Base-by-base conservation (phyloP, 1,284 basidiomycete species). In the Melampsora larici-populina region DNA sequence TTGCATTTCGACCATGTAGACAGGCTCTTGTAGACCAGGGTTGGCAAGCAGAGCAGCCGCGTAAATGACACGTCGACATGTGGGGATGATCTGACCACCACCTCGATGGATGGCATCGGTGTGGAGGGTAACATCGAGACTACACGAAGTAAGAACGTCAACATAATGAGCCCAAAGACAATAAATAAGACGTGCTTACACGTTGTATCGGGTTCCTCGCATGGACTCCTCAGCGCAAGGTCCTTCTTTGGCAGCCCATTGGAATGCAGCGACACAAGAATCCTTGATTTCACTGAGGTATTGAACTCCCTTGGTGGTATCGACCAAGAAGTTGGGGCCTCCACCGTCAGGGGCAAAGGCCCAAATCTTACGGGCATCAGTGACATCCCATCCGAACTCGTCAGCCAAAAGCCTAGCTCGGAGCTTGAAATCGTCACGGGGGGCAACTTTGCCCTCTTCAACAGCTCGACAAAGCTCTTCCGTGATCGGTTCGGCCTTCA, bases 91-190 rank as follows among this genome's bases (percentile, higher is more conserved):
- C 86, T 99, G 96, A 85, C 96, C 96, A 88, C 95, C 95, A 86
- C 97, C 97, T 88, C 97, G 93, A 87, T 99, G 97, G 84, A 99
- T 99, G 81, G 97, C 95, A 88, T 99, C 97, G 84, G 96, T 89
- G 86, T 98, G 96, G 79, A 99, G 89, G 26, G 74, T 77, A 13
- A 77, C 74, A 77, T 77, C 74, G 66, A 77, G 74, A 40, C 74
- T 77, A 26, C 0, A 48, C 46, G 48, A 24, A 36, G 46, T 5
- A 24, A 24, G 6, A 51, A 62, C 9, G 58, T 17, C n/a, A 18
- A 60, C 11, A 71, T 62, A n/a, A 62, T 51, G 18, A 6, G n/a
- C 24, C 1, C 1, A n/a, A 15, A 58, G 51, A 70, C 24, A 21
- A 74, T 26, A 18, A n/a, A 26, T 91, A 80, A 93, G 96, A 79